Percentiles rank a stretch among this genome's conserved stretches.
phyloP scores from a whole-genome alignment of 176 grass and related monocot species.

The Cenchrus fungigraminus region DNA sequence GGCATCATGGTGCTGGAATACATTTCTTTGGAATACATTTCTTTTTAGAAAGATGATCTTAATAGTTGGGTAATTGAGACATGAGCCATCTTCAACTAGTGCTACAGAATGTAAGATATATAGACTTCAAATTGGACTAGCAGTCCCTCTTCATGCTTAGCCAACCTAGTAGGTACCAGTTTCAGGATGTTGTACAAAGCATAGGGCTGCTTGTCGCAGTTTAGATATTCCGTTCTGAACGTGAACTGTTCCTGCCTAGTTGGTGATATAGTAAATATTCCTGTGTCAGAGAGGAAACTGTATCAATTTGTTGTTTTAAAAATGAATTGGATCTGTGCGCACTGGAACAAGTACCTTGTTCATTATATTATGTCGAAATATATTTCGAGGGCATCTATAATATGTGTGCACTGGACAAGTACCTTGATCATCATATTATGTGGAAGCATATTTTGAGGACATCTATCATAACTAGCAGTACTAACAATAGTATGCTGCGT shows the following conservation, averaged over 20 bases:
- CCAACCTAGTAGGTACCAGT: background rate
- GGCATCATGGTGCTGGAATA: background rate
- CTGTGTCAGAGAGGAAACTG: background rate
- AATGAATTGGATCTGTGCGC: background rate
- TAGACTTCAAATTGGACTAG: background rate
- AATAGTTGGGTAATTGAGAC: background rate
- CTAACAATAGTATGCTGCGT: conserved; percentile 33
- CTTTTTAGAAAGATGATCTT: background rate
- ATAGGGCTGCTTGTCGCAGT: background rate
- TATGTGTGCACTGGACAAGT: background rate
- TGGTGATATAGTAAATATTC: background rate
- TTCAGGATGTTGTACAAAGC: background rate
- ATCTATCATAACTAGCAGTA: conserved; percentile 1
- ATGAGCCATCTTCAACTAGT: background rate
- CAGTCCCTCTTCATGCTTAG: background rate
- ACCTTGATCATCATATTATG: background rate
- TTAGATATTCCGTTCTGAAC: background rate
- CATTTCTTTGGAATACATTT: background rate
- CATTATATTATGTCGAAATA: background rate
- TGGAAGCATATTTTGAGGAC: background rate
- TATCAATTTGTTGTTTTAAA: background rate
- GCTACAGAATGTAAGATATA: background rate
- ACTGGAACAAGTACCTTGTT: background rate
- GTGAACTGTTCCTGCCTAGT: background rate
- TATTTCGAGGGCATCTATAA: background rate